A percentile compares a stretch with the other conserved stretches of the same genome.
phyloP scores from a whole-genome alignment of 2,329 filamentous ascomycete species.

The Monosporascus sp. region DNA sequence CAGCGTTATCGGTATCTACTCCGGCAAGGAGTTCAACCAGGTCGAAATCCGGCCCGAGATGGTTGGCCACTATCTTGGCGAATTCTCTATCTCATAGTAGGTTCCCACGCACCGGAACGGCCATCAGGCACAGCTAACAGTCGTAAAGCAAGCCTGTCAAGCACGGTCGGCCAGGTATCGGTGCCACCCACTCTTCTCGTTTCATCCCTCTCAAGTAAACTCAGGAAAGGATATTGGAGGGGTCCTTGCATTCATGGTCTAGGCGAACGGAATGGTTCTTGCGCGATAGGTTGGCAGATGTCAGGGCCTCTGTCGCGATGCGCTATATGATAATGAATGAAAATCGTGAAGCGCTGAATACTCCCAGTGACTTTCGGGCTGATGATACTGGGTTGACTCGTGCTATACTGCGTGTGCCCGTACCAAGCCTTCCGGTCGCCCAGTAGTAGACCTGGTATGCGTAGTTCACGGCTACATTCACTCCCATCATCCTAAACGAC shows the following conservation, averaged over 20 bases:
- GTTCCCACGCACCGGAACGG: slow-evolving; percentile 34
- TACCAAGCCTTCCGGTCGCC: too few species aligned
- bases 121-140: slow-evolving; percentile 40
- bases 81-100: slow-evolving; percentile 99
- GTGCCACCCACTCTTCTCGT: slow-evolving; percentile 99
- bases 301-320: slow-evolving; percentile 37
- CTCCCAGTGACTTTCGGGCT: neutral
- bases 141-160: slow-evolving; percentile 89
- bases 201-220: slow-evolving; percentile 99
- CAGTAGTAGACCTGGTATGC: too few species aligned
- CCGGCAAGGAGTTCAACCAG: slow-evolving; percentile 99
- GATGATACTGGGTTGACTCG: too few species aligned
- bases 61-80: slow-evolving; percentile 98
- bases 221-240: slow-evolving; percentile 37
- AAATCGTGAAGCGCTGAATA: slow-evolving; percentile 27
- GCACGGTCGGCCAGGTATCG: slow-evolving; percentile 99
- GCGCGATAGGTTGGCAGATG: slow-evolving; percentile 36
- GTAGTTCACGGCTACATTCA: too few species aligned
- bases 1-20: slow-evolving; percentile 98
- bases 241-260: slow-evolving; percentile 56
- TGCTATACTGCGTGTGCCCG: slow-evolving; percentile 8
- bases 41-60: slow-evolving; percentile 99
- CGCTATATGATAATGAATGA: slow-evolving; percentile 42
- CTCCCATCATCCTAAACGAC: too few species aligned
- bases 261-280: slow-evolving; percentile 54